Percentiles rank a stretch among this genome's conserved stretches.
phyloP scores from a whole-genome alignment of 805 yeast species.

The Metschnikowia amazonensis region DNA sequence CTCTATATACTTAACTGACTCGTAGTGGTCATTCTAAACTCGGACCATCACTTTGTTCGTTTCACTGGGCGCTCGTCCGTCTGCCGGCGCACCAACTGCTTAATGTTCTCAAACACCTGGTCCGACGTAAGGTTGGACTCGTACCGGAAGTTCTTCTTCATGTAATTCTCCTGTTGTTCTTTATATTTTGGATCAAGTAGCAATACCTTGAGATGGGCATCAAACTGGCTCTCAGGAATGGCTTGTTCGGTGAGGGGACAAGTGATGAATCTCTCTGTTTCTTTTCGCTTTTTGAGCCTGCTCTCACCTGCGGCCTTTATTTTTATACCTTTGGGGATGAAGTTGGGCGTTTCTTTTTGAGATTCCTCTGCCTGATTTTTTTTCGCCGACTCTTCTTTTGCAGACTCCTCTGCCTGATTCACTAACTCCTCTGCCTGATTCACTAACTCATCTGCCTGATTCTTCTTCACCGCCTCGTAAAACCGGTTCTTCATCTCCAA shows the following conservation, averaged over 20 bases:
- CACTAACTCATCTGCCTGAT: too few relatives aligned
- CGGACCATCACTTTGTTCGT: background rate
- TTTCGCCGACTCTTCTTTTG: too few relatives aligned
- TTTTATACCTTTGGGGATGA: constrained; percentile 50
- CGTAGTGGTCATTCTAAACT: too few relatives aligned
- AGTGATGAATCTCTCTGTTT: constrained; percentile 36
- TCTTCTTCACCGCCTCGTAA: constrained; percentile 11
- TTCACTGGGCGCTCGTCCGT: background rate
- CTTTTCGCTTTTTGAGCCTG: constrained; percentile 36
- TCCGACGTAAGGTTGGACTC: constrained; percentile 49
- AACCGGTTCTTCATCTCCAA: constrained; percentile 47
- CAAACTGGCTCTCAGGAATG: constrained; percentile 68
- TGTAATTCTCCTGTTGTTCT: constrained; percentile 60
- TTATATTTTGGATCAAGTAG: constrained; percentile 76
- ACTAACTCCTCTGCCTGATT: too few relatives aligned
- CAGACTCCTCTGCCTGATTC: too few relatives aligned
- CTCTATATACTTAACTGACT: too few relatives aligned
- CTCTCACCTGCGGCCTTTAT: constrained; percentile 71
- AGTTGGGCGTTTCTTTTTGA: background rate
- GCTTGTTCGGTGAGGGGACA: constrained; percentile 79
- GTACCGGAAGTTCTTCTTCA: constrained; percentile 49
- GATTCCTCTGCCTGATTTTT: too few relatives aligned
- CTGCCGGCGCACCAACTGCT: constrained; percentile 34
- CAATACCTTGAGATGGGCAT: constrained; percentile 63
- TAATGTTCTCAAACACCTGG: constrained; percentile 61